Percentiles rank a stretch among this genome's conserved stretches.
Conservation (phyloP, 2,329 filamentous ascomycete genomes). For the Trichoderma sp. region DNA sequence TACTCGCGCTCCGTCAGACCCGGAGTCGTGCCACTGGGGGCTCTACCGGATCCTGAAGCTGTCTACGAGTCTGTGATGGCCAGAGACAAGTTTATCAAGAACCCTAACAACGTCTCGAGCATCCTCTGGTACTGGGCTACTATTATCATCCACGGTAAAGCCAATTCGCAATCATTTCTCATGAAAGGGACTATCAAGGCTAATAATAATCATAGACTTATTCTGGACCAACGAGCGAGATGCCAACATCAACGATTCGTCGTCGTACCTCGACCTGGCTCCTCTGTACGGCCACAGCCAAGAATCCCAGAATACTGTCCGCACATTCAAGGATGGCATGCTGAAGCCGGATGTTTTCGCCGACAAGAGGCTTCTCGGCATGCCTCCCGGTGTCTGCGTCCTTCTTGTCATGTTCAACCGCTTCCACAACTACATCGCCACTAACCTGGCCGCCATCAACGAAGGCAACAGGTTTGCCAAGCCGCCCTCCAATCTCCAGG, state of each 20-base stretch:
- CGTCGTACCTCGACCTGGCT: slow-evolving; percentile 70
- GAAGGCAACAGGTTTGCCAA: slow-evolving; percentile 76
- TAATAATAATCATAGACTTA: slow-evolving; percentile 49
- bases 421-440: slow-evolving; percentile 85
- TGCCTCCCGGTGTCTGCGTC: slow-evolving; percentile 71
- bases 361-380: slow-evolving; percentile 68
- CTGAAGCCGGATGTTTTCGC: slow-evolving; percentile 74
- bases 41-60: slow-evolving; percentile 65
- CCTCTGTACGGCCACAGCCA: slow-evolving; percentile 72
- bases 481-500: slow-evolving; percentile 53
- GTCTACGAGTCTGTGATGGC: slow-evolving; percentile 66
- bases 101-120: slow-evolving; percentile 72
- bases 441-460: slow-evolving; percentile 81
- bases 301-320: slow-evolving; percentile 64
- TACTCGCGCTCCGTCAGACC: slow-evolving; percentile 68
- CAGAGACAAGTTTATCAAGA: slow-evolving; percentile 51
- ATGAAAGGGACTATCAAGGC: background rate
- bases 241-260: slow-evolving; percentile 64
- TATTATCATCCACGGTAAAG: slow-evolving; percentile 68
- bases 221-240: slow-evolving; percentile 70
- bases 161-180: background rate
- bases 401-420: slow-evolving; percentile 77
- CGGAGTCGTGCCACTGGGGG: slow-evolving; percentile 59
- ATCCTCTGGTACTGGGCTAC: slow-evolving; percentile 73
- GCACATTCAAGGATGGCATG: slow-evolving; percentile 69